phyloP scores from a whole-genome alignment of 805 yeast species.

The Phaffomyces thermotolerans region DNA sequence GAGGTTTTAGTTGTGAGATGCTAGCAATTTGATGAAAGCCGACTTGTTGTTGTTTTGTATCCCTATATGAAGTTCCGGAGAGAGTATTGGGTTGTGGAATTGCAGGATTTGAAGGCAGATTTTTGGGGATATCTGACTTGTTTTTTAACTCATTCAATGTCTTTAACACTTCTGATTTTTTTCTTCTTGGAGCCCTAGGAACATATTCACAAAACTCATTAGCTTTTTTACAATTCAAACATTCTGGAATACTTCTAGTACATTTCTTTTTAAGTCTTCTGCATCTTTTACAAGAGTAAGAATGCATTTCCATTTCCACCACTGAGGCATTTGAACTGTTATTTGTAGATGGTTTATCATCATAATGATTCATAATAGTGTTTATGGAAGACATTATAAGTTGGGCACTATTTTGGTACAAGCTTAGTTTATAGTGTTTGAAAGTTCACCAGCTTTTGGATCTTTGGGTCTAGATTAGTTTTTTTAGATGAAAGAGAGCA shows the following conservation, averaged over 20 bases:
- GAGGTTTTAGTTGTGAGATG: too few species aligned
- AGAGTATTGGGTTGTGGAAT: background rate
- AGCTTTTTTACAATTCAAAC: slow-evolving; percentile 36
- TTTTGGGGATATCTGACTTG: background rate
- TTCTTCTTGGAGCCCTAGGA: slow-evolving; percentile 36
- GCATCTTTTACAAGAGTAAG: slow-evolving; percentile 40
- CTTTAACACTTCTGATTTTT: slow-evolving; percentile 23
- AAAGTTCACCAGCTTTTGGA: too few species aligned
- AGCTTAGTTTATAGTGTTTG: too few species aligned
- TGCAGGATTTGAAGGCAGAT: background rate
- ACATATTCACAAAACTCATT: slow-evolving; percentile 35
- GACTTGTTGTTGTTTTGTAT: too few species aligned
- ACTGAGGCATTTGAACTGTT: background rate
- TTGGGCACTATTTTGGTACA: too few species aligned
- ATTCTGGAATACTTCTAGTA: slow-evolving; percentile 35
- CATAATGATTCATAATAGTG: slow-evolving; percentile 2
- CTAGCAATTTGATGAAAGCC: too few species aligned
- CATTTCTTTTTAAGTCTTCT: slow-evolving; percentile 44
- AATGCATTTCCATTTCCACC: slow-evolving; percentile 12
- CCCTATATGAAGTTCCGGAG: background rate
- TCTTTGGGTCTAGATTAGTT: too few species aligned
- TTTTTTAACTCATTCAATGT: slow-evolving; percentile 19
- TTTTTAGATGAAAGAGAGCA: too few species aligned
- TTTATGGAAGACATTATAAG: background rate
- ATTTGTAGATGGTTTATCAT: background rate